A percentile compares a stretch with the other conserved stretches of the same genome.
phyloP scores from a whole-genome alignment of 805 yeast species.

The Schwanniomyces pseudopolymorphus region DNA sequence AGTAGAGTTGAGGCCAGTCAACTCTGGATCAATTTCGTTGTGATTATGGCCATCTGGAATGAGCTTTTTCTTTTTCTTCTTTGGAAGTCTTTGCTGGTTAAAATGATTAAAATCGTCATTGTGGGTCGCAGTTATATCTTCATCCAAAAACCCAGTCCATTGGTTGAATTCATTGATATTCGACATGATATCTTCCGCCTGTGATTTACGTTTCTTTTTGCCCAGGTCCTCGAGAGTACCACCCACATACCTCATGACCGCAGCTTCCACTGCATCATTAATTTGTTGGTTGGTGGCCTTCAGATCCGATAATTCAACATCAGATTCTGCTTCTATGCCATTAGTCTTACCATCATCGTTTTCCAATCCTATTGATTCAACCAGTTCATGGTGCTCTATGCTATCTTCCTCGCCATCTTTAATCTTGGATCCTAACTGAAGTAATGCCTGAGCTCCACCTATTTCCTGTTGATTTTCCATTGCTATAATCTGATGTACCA shows the following conservation, averaged over 20 bases:
- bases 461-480: conserved; percentile 40
- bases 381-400: conserved; percentile 6
- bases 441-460: conserved; percentile 48
- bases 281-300: conserved; percentile 38
- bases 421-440: conserved; percentile 37
- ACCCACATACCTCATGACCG: conserved; percentile 71
- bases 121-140: conserved; percentile 21
- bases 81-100: not conserved
- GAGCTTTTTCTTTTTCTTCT: conserved; percentile 13
- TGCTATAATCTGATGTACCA: conserved; percentile 7
- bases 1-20: conserved; percentile 32
- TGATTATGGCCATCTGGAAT: conserved; percentile 4
- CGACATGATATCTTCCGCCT: conserved; percentile 41
- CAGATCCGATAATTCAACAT: conserved; percentile 12
- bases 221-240: conserved; percentile 50
- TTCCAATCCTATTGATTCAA: conserved; percentile 2
- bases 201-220: conserved; percentile 23
- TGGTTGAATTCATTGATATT: conserved; percentile 51
- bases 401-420: conserved; percentile 15
- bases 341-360: conserved; percentile 4
- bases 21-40: conserved; percentile 38
- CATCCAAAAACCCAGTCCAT: conserved; percentile 54
- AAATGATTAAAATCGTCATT: conserved; percentile 5
- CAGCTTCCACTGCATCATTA: conserved; percentile 69
- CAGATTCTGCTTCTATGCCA: conserved; percentile 6